Evolutionary conservation across 192 early-diverging fungal species (phyloP).

Genomic region (Lobosporangium transversale): DNA sequence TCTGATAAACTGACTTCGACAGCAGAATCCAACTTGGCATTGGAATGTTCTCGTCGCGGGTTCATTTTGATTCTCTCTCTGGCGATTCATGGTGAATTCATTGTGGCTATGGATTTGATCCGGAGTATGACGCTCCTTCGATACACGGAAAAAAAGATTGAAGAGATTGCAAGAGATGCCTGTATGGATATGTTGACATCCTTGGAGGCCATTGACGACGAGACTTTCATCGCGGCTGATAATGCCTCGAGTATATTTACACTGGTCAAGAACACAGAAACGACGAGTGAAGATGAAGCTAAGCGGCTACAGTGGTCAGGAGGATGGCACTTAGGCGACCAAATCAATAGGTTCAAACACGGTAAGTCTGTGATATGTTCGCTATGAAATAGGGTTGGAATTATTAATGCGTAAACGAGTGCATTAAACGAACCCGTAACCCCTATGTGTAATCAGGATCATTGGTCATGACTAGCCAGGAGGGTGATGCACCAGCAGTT

Average conservation of each 20-base stretch:
- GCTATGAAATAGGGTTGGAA: too few species aligned
- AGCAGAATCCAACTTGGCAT: slow-evolving; percentile 10
- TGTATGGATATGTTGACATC: slow-evolving; percentile 72
- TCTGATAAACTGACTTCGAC: slow-evolving; percentile 18
- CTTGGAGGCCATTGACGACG: slow-evolving; percentile 67
- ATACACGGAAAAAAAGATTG: slow-evolving; percentile 58
- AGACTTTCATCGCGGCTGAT: slow-evolving; percentile 71
- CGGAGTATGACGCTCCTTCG: slow-evolving; percentile 75
- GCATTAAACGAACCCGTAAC: too few species aligned
- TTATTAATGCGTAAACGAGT: too few species aligned
- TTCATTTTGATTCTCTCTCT: slow-evolving; percentile 66
- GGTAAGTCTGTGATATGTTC: too few species aligned
- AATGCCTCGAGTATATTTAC: slow-evolving; percentile 68
- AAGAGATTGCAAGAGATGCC: slow-evolving; percentile 68
- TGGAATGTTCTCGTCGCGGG: slow-evolving; percentile 45
- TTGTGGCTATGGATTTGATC: slow-evolving; percentile 88
- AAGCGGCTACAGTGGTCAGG: slow-evolving; percentile 66
- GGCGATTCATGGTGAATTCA: slow-evolving; percentile 68
- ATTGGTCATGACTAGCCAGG: slow-evolving; percentile 77
- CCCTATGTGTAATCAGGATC: slow-evolving; percentile 75
- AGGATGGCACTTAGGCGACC: slow-evolving; percentile 83
- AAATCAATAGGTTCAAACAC: slow-evolving; percentile 78
- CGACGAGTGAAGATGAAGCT: slow-evolving; percentile 60
- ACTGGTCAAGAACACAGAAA: slow-evolving; percentile 62
- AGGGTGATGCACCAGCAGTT: slow-evolving; percentile 63